These are phyloP conservation scores for Botrytis byssoidea DNA, from an alignment of 2,329 filamentous ascomycete genomes.

Conservation along the genomic window DNA sequence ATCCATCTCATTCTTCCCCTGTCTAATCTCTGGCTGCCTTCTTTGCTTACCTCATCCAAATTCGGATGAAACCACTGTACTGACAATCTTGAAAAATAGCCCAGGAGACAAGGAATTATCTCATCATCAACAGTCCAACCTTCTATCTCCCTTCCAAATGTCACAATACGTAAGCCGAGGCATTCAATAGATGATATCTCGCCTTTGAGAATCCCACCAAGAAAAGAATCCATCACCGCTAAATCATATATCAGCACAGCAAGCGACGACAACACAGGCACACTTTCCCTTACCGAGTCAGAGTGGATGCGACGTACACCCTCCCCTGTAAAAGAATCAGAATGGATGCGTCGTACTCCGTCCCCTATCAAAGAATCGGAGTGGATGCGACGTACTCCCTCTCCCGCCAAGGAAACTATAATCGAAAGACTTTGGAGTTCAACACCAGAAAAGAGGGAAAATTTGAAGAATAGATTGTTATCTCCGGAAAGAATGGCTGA, in stretches of 20 bases:
- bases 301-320: slow-evolving; percentile 35
- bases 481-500: not conserved
- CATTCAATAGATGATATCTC: not conserved
- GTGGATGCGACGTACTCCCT: slow-evolving; percentile 34
- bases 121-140: slow-evolving; percentile 18
- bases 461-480: not conserved
- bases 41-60: not conserved
- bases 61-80: not conserved
- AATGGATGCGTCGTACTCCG: slow-evolving; percentile 34
- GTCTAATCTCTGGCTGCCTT: not conserved
- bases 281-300: slow-evolving; percentile 30
- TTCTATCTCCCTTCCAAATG: slow-evolving; percentile 25
- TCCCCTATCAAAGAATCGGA: slow-evolving; percentile 30
- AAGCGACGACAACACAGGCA: slow-evolving; percentile 21
- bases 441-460: not conserved
- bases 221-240: not conserved
- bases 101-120: slow-evolving; percentile 22
- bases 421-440: slow-evolving; percentile 21
- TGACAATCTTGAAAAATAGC: not conserved
- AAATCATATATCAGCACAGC: not conserved
- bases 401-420: slow-evolving; percentile 21
- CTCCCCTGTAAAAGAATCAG: slow-evolving; percentile 27
- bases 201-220: not conserved
- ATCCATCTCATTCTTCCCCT: no score
- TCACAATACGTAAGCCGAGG: slow-evolving; percentile 26